Evolutionary conservation across 2,329 filamentous ascomycete genomes (phyloP), one percentile per base, ranked within the genome.

Genomic region (Leptographium flavum): DNA sequence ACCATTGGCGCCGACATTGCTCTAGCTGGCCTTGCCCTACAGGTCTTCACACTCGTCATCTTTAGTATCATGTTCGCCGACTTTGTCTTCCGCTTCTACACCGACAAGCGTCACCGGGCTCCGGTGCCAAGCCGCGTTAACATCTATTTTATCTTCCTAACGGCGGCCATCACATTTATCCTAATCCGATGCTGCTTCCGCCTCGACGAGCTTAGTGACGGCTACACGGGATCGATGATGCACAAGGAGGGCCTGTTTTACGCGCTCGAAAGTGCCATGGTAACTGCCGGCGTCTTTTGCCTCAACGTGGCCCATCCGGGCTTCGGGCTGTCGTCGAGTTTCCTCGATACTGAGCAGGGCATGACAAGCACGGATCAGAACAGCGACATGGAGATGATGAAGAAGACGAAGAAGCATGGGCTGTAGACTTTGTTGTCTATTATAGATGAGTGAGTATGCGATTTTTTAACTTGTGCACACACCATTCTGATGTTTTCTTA

Each of bases 201-300:
- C 45, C 74, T 81, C 37, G 74, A 75, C 10, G 80, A 84, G 60
- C 58, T 83, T 48, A 74, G 70, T 49, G 63, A 77, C 35, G 79
- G 79, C 2, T 83, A 78, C 63, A 54, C 58, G 23, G 77, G 75
- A 0, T 56, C 63, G 5, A 57, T 81, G 45, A 73, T 80, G 35
- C 62, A 61, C 5, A 54, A 76, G 36, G 59, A 77, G 54, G 58
- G 57, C 0, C 54, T 70, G 2, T 76, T 77, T 49, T 74, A 76
- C 49, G 68, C 59, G 0, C 60, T 77, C 0, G 73, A 77, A 59
- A 70, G 69, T 57, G 62, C 63, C 63, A 50, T 54, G 47, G 40
- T 54, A 6, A 9, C 36, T 5, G 8, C 47, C 3, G 51, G 51
- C 23, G 46, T 54, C 14, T 48, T 51, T 38, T 53, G 42, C 23